Conservation (phyloP, 2,329 filamentous ascomycete genomes). For the Aspergillus amoenus region DNA sequence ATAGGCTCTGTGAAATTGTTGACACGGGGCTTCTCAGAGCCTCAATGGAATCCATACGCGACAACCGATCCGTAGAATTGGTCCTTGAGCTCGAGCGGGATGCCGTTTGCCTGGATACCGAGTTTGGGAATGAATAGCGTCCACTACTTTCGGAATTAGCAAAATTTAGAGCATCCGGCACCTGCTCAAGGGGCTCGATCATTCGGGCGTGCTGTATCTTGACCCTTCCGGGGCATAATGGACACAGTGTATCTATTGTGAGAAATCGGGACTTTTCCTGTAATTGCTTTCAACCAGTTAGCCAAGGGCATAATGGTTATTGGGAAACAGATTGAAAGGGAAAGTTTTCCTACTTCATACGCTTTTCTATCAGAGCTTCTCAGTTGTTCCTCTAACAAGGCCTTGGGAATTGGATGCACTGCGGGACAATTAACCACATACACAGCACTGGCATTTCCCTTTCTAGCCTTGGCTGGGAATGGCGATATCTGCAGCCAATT, state of each 20-base stretch:
- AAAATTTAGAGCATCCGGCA: conserved; percentile 22
- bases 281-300: conserved; percentile 15
- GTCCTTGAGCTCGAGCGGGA: conserved; percentile 25
- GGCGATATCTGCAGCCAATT: conserved; percentile 30
- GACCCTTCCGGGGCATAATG: conserved; percentile 29
- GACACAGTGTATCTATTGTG: conserved; percentile 28
- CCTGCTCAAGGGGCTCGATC: conserved; percentile 32
- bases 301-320: background rate
- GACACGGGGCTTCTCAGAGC: conserved; percentile 17
- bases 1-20: conserved; percentile 9
- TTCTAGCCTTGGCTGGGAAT: conserved; percentile 3
- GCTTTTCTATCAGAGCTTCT: conserved; percentile 30
- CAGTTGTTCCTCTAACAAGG: conserved; percentile 31
- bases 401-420: conserved; percentile 31
- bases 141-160: conserved; percentile 18
- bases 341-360: conserved; percentile 27
- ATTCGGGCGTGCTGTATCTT: conserved; percentile 35
- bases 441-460: conserved; percentile 13
- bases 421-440: conserved; percentile 38
- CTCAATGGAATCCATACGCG: conserved; percentile 18
- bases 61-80: conserved; percentile 23
- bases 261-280: conserved; percentile 20
- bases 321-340: background rate
- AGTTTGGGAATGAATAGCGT: conserved; percentile 18
- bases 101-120: conserved; percentile 17